Base-by-base conservation (phyloP, 169 alveolate genomes). In the Plasmodium yoelii region DNA sequence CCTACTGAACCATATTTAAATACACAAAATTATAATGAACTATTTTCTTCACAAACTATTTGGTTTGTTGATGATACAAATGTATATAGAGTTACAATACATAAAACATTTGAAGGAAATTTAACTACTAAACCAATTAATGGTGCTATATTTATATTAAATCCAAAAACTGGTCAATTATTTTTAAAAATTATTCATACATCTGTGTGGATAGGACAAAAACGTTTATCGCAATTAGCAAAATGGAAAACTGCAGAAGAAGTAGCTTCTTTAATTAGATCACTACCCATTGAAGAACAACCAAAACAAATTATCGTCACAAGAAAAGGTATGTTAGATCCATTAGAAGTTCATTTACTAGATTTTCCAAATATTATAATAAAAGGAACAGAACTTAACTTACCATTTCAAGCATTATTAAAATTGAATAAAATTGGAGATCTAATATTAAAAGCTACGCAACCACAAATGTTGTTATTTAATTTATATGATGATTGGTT, bases 231-330 rank as follows among this genome's bases (percentile, higher is more conserved):
- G 42, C 99, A 99, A 95, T 93, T 99, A 87, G 99, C 99, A 19
- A 98, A 98, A 87, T 99, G 99, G 99, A 99, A 99, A 94, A 99
- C 99, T 1, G 99, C 99, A 0, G 99, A 99, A 93, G 99, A 99
- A 93, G 99, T 98, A 2, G 99, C 99, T n/a, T 99, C 99, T n/a
- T 92, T 99, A 87, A 99, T 99, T 92, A 96, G 99, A 87, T 98
- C 99, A 2, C 91, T 99, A 73, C 99, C 99, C 15, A 99, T 98
- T n/a, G 99, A 99, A 91, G 99, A 99, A 90, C 99, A 99, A 94
- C 99, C 99, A 34, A 98, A 98, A 92, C 99, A 98, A 94, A 98
- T 99, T 84, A 99, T 99, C 44, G 99, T 98, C 28, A 99, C 99
- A 12, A 95, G 99, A 63, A 98, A 98, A 93, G 99, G 99, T 67